phyloP scores from a whole-genome alignment of 371 early-diverging fungal genomes.

The Rhizopus arrhizus region DNA sequence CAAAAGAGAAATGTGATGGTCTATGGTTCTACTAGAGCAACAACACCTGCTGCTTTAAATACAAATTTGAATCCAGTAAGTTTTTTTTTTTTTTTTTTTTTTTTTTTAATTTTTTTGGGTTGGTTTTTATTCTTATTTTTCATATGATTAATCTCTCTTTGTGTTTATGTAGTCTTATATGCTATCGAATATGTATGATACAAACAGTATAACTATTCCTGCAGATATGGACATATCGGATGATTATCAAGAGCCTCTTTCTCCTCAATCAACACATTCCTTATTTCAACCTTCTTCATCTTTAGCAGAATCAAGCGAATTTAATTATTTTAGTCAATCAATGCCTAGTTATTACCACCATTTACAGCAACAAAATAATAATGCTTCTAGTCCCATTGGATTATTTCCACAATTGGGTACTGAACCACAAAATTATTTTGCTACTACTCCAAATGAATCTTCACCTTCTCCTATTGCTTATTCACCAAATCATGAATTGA shows the following conservation, averaged over 20 bases:
- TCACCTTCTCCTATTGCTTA: conserved; percentile 26
- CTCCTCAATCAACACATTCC: conserved; percentile 23
- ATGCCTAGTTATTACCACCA: conserved; percentile 25
- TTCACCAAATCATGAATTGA: conserved; percentile 7
- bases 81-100: neutral
- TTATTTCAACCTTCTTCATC: conserved; percentile 27
- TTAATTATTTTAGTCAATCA: conserved; percentile 32
- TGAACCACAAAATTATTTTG: conserved; percentile 25
- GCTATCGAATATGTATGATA: conserved; percentile 26
- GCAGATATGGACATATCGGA: conserved; percentile 39
- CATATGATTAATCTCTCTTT: neutral
- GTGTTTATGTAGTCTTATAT: conserved; percentile 1
- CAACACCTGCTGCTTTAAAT: conserved; percentile 14
- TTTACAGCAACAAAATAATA: conserved; percentile 14
- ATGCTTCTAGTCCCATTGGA: conserved; percentile 13
- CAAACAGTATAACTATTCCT: conserved; percentile 42
- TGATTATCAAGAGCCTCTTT: conserved; percentile 24
- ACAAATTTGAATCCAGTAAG: neutral
- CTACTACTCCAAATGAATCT: conserved; percentile 24
- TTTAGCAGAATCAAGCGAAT: conserved; percentile 18
- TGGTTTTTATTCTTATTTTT: neutral
- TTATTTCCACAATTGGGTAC: conserved; percentile 30
- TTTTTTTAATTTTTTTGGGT: neutral
- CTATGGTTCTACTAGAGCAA: conserved; percentile 37
- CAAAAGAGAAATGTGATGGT: conserved; percentile 36